Evolutionary conservation across 225 moss, liverwort and hornwort species (phyloP), one percentile per base, ranked within the genome.

Genomic region (Rhytidiadelphus loreus): DNA sequence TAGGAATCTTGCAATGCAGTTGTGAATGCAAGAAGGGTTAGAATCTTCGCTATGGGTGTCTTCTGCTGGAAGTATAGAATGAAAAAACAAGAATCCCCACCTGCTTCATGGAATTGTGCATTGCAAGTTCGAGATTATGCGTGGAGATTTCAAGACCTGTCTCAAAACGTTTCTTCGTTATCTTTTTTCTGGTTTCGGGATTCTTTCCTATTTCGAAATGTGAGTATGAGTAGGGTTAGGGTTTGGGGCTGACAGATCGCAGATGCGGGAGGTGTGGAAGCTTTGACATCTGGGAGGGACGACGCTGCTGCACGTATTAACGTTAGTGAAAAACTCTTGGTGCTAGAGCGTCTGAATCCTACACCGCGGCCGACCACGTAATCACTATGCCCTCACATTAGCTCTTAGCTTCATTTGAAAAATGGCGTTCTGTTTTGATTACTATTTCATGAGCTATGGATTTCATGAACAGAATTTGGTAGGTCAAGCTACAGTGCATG

Each of bases 261-360:
- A 80, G 98, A 98, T 90, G 97, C 98, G 53, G 98, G 98, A 64
- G 97, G 97, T 59, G 88, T 96, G 39, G 93, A 97, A 73, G 96
- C 92, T 60, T 85, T 95, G 89, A 85, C 85, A 61, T 92, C 92
- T 32, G 89, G 83, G 77, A 93, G 77, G 88, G 81, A 89, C 41
- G 92, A 94, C 78, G 89, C 85, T 65, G 87, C 88, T 53, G 92
- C 91, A n/a, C 93, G 94, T 8, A 90, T 93, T 39, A 94, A 83
- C 81, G 93, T 93, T 37, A 91, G 75, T n/a, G 92, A 92, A 57
- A 91, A 92, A 68, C 71, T 95, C 83, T 85, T 94, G 84, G 91
- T 90, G 61, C 83, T 93, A 25, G 94, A 95, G 77, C 93, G 94
- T 65, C 74, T 93, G 77, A 93, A 93, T 82, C 93, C 93, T 61